phyloP scores from a whole-genome alignment of 2,329 filamentous ascomycete species.

The Lasiodiplodia sp. region DNA sequence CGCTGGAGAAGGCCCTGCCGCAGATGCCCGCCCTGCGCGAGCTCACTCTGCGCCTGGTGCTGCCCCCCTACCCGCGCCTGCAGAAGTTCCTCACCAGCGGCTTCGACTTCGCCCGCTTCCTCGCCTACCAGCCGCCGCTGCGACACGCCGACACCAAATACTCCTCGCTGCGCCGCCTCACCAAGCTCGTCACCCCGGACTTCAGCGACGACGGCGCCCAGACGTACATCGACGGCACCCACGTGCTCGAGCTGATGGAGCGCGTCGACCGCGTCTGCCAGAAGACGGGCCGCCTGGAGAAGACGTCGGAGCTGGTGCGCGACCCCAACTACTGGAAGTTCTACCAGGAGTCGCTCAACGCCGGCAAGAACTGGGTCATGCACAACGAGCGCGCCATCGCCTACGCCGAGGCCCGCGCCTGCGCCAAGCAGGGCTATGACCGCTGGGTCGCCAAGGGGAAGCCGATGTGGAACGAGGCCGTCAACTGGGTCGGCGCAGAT shows the following conservation, averaged over 20 bases:
- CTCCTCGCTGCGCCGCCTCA: not conserved
- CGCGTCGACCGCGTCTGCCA: constrained; percentile 23
- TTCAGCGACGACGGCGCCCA: constrained; percentile 24
- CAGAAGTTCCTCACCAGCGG: constrained; percentile 20
- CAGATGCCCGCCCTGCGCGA: constrained; percentile 24
- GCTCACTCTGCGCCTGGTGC: constrained; percentile 24
- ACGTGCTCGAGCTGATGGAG: constrained; percentile 28
- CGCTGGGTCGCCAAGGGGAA: constrained; percentile 12
- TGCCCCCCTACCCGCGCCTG: constrained; percentile 24
- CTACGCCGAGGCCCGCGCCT: constrained; percentile 12
- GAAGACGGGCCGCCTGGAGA: constrained; percentile 19
- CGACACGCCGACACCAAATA: not conserved
- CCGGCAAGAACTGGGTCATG: constrained; percentile 24
- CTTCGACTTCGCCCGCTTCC: constrained; percentile 27
- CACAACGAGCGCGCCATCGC: constrained; percentile 16
- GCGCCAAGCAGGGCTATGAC: constrained; percentile 7
- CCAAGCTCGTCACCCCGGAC: constrained; percentile 23
- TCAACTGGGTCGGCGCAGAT: not conserved
- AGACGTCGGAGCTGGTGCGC: constrained; percentile 2
- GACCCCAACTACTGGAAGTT: constrained; percentile 25
- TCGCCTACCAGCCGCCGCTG: constrained; percentile 14
- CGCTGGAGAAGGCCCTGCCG: constrained; percentile 23
- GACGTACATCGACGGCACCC: constrained; percentile 21
- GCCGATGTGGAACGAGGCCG: constrained; percentile 13
- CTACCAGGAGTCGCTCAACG: constrained; percentile 21